Base-by-base conservation (phyloP, 1,284 basidiomycete genomes). In the Pulveroboletus sp. region DNA sequence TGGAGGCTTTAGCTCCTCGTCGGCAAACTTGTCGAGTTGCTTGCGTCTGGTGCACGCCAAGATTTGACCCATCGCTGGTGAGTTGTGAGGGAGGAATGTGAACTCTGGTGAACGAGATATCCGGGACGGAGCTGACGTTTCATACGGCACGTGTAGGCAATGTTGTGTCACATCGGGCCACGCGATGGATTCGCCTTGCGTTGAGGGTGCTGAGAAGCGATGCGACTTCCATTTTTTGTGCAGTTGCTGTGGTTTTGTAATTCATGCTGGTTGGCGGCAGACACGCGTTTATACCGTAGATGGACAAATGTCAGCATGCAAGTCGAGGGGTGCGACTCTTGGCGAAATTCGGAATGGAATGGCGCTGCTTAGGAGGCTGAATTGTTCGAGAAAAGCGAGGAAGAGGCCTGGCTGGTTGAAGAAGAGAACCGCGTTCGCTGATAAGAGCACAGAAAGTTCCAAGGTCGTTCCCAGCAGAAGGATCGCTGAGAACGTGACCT, bases 91-190 rank as follows among this genome's bases (percentile, higher is more conserved):
- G 56, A 29, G 10, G 52, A 20, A 49, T 49, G 62, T 56, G 59
- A 65, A 61, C 36, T 24, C 29, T 61, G 45, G 51, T 40, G 22
- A 51, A 17, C 49, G 65, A 69, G 67, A 70, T 71, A 71, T 70
- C 52, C 60, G 63, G 62, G 48, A 52, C 52, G 53, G 65, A 62
- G 49, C 59, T 59, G 67, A 65, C 59, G 70, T 67, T 60, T 68
- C 61, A 62, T 46, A 42, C 22, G 18, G 59, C 67, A 69, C 67
- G 67, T 71, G 69, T 68, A 54, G 57, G 59, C 57, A 61, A 63
- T 64, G 63, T 66, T 68, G 65, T 62, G 58, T 65, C 64, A 70
- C 68, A 69, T 65, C 67, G 59, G 49, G 55, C 48, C 58, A 69
- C 58, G 66, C 56, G 65, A 65, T 26, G 54, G 58, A 62, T 56